Percentiles rank a stretch among this genome's conserved stretches.
phyloP scores from a whole-genome alignment of 768 basidiomycete species.

The Thelephora ganbajun region DNA sequence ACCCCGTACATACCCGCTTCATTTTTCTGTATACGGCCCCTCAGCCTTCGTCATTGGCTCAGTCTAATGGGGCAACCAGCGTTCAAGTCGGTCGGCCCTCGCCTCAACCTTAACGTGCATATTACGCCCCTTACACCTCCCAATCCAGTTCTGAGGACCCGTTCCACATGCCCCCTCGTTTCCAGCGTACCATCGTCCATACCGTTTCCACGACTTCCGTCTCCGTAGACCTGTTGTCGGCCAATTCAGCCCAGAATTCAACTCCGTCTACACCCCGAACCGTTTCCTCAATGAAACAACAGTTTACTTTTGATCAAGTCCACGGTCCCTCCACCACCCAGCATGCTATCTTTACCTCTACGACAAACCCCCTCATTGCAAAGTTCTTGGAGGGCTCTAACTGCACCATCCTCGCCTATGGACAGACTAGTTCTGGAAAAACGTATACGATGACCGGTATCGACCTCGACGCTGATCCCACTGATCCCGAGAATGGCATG shows the following conservation, averaged over 20 bases:
- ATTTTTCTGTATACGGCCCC: too few species aligned
- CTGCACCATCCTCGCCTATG: constrained; percentile 95
- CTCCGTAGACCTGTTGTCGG: constrained; percentile 52
- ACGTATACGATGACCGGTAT: constrained; percentile 97
- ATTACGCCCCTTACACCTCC: constrained; percentile 9
- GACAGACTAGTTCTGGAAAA: constrained; percentile 94
- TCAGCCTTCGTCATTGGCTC: too few species aligned
- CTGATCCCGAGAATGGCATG: constrained; percentile 72
- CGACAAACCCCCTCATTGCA: constrained; percentile 72
- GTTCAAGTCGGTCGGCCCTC: constrained; percentile 80
- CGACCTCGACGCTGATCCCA: constrained; percentile 77
- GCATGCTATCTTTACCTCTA: constrained; percentile 71
- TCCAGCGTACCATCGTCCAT: constrained; percentile 83
- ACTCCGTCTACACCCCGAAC: constrained; percentile 27
- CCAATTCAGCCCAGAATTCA: constrained; percentile 35
- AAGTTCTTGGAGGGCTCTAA: constrained; percentile 92
- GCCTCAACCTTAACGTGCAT: constrained; percentile 2
- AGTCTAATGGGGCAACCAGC: constrained; percentile 43
- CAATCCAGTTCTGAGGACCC: constrained; percentile 68
- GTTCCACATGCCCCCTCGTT: constrained; percentile 85
- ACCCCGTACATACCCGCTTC: too few species aligned
- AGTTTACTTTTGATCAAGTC: constrained; percentile 91
- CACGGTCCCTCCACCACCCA: constrained; percentile 76
- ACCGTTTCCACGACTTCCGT: constrained; percentile 62
- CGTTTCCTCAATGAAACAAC: constrained; percentile 59